Conservation (phyloP, 2,329 filamentous ascomycete species). For the Apiospora phragmitis region DNA sequence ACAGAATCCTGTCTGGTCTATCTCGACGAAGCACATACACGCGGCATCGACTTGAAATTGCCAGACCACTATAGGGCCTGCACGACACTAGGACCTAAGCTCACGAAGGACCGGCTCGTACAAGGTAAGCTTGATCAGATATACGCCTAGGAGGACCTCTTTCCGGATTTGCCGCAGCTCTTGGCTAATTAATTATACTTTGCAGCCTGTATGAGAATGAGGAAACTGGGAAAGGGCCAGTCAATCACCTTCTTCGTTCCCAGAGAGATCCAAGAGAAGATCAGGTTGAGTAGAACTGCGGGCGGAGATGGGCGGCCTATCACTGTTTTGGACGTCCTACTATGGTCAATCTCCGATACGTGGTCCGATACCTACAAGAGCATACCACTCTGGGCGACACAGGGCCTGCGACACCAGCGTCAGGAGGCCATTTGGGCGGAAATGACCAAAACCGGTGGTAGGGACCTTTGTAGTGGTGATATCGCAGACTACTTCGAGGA, state of each 20-base stretch:
- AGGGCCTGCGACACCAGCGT: constrained; percentile 52
- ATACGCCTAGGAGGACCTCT: not conserved
- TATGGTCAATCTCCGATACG: constrained; percentile 61
- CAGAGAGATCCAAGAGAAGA: constrained; percentile 57
- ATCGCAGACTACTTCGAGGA: constrained; percentile 48
- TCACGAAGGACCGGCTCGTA: constrained; percentile 69
- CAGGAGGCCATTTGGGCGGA: constrained; percentile 41
- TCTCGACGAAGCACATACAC: constrained; percentile 69
- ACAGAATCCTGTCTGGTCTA: constrained; percentile 64
- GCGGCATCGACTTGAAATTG: constrained; percentile 68
- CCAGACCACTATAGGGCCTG: constrained; percentile 61
- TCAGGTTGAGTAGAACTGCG: constrained; percentile 33
- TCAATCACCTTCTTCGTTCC: constrained; percentile 62
- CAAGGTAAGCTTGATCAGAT: constrained; percentile 52
- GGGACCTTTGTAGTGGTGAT: constrained; percentile 22
- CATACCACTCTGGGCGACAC: constrained; percentile 61
- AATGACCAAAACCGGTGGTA: constrained; percentile 14
- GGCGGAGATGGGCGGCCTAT: constrained; percentile 32
- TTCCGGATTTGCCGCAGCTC: not conserved
- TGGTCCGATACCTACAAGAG: constrained; percentile 47
- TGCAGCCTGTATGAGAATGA: constrained; percentile 69
- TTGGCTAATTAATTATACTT: not conserved
- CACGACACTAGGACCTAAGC: constrained; percentile 63
- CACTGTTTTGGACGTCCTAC: constrained; percentile 54
- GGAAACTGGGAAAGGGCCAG: constrained; percentile 67